Conservation (phyloP, 345 rosid species). For the Salix arbutifolia region DNA sequence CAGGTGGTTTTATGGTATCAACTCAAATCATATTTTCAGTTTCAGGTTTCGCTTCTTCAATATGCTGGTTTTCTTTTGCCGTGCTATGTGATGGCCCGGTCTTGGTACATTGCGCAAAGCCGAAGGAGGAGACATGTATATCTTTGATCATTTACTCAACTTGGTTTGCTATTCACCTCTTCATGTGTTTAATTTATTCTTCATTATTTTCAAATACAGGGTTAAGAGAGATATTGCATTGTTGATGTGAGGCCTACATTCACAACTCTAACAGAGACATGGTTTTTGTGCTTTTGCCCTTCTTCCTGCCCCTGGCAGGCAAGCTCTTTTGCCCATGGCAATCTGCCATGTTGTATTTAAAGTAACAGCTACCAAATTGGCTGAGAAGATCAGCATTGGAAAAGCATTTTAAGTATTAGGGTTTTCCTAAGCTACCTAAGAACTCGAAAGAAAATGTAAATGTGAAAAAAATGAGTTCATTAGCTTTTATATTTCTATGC, state of each 20-base stretch:
- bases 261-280: not conserved
- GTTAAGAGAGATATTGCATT: not conserved
- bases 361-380: not conserved
- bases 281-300: not conserved
- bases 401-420: not conserved
- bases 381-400: not conserved
- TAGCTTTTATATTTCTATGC: not conserved
- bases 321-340: not conserved
- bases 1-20: not conserved
- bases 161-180: not conserved
- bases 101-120: slow-evolving; percentile 49
- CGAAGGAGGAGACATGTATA: slow-evolving; percentile 51
- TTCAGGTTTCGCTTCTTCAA: slow-evolving; percentile 63
- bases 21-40: slow-evolving; percentile 22
- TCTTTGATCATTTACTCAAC: not conserved
- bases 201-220: not conserved
- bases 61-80: slow-evolving; percentile 59
- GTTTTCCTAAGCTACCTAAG: not conserved
- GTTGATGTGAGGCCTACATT: not conserved
- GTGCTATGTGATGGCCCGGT: slow-evolving; percentile 51
- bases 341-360: not conserved
- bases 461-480: slow-evolving; percentile 19
- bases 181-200: not conserved
- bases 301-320: not conserved
- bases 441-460: slow-evolving; percentile 26